Percentiles rank a stretch among this genome's conserved stretches.
These are phyloP conservation scores for Ambrosia artemisiifolia DNA, from an alignment of 129 eudicot species.

Conservation along the genomic window DNA sequence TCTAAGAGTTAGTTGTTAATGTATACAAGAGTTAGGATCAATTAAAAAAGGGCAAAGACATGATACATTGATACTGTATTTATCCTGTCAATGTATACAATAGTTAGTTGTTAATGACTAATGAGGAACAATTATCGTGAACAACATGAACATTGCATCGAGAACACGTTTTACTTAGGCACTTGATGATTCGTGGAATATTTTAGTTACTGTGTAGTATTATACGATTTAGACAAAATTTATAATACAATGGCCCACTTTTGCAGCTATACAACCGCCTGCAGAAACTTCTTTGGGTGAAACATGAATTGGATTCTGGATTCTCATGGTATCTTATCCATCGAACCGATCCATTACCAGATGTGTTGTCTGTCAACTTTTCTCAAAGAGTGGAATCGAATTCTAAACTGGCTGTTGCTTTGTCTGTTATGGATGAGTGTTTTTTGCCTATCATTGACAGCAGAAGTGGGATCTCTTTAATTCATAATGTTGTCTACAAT, in stretches of 20 bases:
- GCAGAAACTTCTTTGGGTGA: conserved; percentile 78
- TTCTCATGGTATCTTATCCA: conserved; percentile 81
- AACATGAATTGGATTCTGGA: conserved; percentile 80
- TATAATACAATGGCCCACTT: not conserved
- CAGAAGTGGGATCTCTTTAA: conserved; percentile 80
- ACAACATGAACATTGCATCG: conserved; percentile 8
- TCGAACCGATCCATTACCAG: conserved; percentile 51
- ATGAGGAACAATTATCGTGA: not conserved
- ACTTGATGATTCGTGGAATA: not conserved
- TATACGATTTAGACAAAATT: not conserved
- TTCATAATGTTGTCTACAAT: conserved; percentile 80
- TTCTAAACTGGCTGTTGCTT: conserved; percentile 88
- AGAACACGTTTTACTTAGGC: not conserved
- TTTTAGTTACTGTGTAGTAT: not conserved
- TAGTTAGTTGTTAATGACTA: too few relatives aligned
- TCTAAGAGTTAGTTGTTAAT: too few relatives aligned
- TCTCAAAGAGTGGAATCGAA: conserved; percentile 79
- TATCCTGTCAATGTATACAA: not conserved
- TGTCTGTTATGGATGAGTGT: conserved; percentile 80
- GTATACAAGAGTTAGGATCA: too few relatives aligned
- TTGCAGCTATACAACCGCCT: conserved; percentile 58
- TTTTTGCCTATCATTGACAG: conserved; percentile 82
- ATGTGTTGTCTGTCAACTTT: conserved; percentile 36
- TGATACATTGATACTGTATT: not conserved
- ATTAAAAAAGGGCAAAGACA: not conserved